These are phyloP conservation scores for Paecilomyces sp. DNA, from an alignment of 2,329 filamentous ascomycete genomes.

Conservation along the genomic window DNA sequence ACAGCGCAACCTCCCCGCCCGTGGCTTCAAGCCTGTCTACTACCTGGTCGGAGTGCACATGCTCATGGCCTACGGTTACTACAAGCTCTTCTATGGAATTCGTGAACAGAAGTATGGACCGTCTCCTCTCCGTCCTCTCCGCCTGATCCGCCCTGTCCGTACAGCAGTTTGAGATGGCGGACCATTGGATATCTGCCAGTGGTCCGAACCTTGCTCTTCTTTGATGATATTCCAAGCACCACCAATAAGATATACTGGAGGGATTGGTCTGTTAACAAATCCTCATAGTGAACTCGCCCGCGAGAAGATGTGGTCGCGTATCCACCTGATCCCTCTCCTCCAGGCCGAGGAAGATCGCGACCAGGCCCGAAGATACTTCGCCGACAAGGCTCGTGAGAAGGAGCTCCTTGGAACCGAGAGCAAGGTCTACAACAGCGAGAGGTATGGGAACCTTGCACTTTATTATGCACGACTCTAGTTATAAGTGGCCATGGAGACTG, in stretches of 20 bases:
- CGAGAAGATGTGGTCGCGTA: slow-evolving; percentile 97
- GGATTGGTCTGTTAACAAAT: slow-evolving; percentile 4
- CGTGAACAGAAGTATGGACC: slow-evolving; percentile 74
- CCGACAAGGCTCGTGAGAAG: slow-evolving; percentile 85
- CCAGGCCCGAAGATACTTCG: slow-evolving; percentile 77
- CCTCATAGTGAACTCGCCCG: slow-evolving; percentile 75
- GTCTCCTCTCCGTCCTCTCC: slow-evolving; percentile 22
- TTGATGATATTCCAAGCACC: background rate
- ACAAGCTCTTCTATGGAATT: slow-evolving; percentile 72
- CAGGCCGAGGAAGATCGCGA: slow-evolving; percentile 97
- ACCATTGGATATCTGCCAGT: slow-evolving; percentile 1
- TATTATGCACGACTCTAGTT: slow-evolving; percentile 2
- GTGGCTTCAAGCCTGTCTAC: slow-evolving; percentile 77
- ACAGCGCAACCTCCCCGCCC: slow-evolving; percentile 84
- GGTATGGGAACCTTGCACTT: slow-evolving; percentile 49
- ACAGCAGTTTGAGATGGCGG: background rate
- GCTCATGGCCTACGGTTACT: slow-evolving; percentile 87
- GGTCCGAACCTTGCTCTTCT: background rate
- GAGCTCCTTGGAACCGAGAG: slow-evolving; percentile 76
- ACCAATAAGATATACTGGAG: background rate
- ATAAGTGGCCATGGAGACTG: background rate
- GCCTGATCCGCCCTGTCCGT: background rate
- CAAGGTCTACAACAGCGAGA: slow-evolving; percentile 80
- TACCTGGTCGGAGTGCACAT: slow-evolving; percentile 70
- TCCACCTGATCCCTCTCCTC: slow-evolving; percentile 86